Evolutionary conservation across 2,329 filamentous ascomycete species (phyloP), one percentile per base, ranked within the genome.

Genomic region (Aspergillus hortae): DNA sequence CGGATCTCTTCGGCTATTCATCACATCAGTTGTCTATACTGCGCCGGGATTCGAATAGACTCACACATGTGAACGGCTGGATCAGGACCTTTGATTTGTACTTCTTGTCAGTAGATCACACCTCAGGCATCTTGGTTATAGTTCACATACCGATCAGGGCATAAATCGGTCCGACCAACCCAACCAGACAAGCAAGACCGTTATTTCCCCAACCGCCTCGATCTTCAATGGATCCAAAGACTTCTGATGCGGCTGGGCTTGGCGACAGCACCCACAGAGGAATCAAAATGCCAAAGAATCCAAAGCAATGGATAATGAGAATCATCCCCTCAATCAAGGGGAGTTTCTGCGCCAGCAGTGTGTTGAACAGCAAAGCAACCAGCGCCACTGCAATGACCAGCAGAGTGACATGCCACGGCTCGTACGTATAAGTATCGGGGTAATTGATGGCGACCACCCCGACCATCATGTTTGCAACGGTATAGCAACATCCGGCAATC

Each of bases 251-350:
- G 58, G 69, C 19, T 54, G 60, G 51, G 60, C 53, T 27, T 61
- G 63, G 64, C 60, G 68, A 38, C 70, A 73, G 9, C 11, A 55
- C 64, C 59, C 70, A 68, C 41, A 74, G 53, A 1, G 65, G 60
- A 23, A 71, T 68, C 14, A 79, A 57, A 4, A 76, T 67, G 1
- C 67, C 70, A 35, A 78, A 65, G 49, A 78, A 79, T 4, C 75
- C 75, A 14, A 70, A 55, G 4, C 76, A 61, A 38, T 83, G 80
- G 6, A 82, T 58, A 35, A 77, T 70, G 21, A 84, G 65, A 44
- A 81, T 73, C 5, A 77, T 45, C 0, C 73, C 74, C 60, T 83
- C 80, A 40, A 84, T 70, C 44, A 76, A 72, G 21, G 81, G 76
- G 15, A 83, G 68, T 2, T 69, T 53, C 36, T 60, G 65, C 12